phyloP scores from a whole-genome alignment of 1,139 yeast species.

The Zygoascus hellenicus region DNA sequence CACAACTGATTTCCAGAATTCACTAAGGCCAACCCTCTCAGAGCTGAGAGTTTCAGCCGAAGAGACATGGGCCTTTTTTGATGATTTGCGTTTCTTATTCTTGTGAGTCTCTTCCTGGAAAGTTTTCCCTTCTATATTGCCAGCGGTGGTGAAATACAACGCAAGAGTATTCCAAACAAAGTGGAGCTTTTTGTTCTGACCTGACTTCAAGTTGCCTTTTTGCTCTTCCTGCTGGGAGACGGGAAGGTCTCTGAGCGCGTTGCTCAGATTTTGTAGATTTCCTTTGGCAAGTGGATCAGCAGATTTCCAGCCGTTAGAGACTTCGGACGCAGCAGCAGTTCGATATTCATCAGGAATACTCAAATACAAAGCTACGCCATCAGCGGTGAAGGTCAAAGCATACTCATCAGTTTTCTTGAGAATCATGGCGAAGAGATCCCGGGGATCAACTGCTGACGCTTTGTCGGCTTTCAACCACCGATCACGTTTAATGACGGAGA shows the following conservation, averaged over 20 bases:
- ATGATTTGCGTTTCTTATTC: constrained; percentile 13
- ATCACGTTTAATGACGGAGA: constrained; percentile 40
- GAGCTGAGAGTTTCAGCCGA: constrained; percentile 14
- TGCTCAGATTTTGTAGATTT: constrained; percentile 54
- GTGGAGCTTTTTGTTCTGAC: constrained; percentile 42
- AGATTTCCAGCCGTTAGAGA: constrained; percentile 52
- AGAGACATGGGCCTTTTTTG: constrained; percentile 32
- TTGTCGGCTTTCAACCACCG: constrained; percentile 1
- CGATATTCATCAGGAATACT: constrained; percentile 40
- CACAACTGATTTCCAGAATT: constrained; percentile 74
- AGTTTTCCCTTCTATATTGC: constrained; percentile 21
- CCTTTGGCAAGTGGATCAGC: constrained; percentile 69
- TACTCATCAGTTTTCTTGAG: constrained; percentile 45
- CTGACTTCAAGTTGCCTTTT: constrained; percentile 27
- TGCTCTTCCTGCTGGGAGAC: constrained; percentile 33
- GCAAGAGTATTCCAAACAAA: constrained; percentile 77
- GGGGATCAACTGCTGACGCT: constrained; percentile 21
- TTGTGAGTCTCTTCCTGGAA: constrained; percentile 15
- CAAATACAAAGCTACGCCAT: constrained; percentile 73
- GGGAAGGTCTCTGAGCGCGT: constrained; percentile 59
- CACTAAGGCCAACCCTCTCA: constrained; percentile 39
- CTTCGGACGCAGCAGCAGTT: constrained; percentile 25
- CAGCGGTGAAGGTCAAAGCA: constrained; percentile 62
- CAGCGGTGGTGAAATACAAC: constrained; percentile 35
- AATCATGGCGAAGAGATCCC: constrained; percentile 32